These are phyloP conservation scores for Karstenula rhodostoma DNA, from an alignment of 2,329 filamentous ascomycete species.

Conservation along the genomic window DNA sequence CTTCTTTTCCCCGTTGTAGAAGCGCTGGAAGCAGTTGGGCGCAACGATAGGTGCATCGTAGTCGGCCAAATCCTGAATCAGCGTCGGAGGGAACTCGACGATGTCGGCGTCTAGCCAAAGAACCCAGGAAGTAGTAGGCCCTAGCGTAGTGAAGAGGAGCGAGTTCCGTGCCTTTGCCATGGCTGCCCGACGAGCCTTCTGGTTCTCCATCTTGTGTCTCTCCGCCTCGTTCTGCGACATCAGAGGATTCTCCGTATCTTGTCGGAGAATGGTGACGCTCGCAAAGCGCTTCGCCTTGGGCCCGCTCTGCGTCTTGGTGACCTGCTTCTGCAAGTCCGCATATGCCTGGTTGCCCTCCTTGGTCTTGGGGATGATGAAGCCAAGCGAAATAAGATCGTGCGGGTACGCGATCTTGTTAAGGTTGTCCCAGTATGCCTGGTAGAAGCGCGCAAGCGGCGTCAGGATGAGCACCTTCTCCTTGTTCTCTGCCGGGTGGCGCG, in stretches of 20 bases:
- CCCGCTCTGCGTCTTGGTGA: conserved; percentile 85
- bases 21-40: conserved; percentile 95
- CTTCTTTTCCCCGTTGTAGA: conserved; percentile 72
- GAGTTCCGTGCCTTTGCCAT: conserved; percentile 96
- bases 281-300: conserved; percentile 85
- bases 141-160: conserved; percentile 91
- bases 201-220: conserved; percentile 89
- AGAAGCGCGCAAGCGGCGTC: conserved; percentile 92
- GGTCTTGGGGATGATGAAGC: conserved; percentile 95
- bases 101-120: conserved; percentile 95
- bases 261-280: conserved; percentile 90
- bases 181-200: conserved; percentile 83
- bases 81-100: conserved; percentile 80
- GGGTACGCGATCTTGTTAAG: conserved; percentile 84
- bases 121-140: conserved; percentile 92
- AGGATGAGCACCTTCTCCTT: conserved; percentile 88
- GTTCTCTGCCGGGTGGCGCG: conserved; percentile 77
- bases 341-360: conserved; percentile 91
- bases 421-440: conserved; percentile 95
- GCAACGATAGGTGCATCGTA: conserved; percentile 93
- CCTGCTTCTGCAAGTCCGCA: conserved; percentile 80
- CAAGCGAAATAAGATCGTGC: conserved; percentile 91
- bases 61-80: conserved; percentile 90
- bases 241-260: conserved; percentile 89
- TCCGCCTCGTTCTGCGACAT: conserved; percentile 84